A percentile compares a stretch with the other conserved stretches of the same genome.
These are phyloP conservation scores for Psilocybe subaeruginosa DNA, from an alignment of 768 basidiomycete species.

Conservation along the genomic window DNA sequence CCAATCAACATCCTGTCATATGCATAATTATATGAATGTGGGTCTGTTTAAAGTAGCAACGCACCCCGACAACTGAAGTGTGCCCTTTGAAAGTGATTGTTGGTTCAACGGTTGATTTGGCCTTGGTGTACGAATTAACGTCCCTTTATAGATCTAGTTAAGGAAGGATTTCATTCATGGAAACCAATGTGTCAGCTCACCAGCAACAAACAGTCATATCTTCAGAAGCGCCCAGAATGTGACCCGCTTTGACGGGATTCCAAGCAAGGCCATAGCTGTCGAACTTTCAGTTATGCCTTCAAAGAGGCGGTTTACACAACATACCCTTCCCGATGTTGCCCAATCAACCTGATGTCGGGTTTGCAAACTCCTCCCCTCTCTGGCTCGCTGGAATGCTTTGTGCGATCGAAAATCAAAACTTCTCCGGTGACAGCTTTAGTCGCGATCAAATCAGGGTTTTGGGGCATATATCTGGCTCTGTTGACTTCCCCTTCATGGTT, in stretches of 20 bases:
- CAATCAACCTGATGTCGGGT: slow-evolving; percentile 89
- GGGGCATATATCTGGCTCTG: slow-evolving; percentile 98
- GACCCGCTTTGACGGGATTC: slow-evolving; percentile 83
- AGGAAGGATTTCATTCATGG: not conserved
- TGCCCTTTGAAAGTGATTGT: slow-evolving; percentile 85
- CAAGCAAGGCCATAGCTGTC: slow-evolving; percentile 90
- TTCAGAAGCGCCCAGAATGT: slow-evolving; percentile 90
- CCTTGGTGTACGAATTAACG: slow-evolving; percentile 84
- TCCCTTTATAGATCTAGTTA: slow-evolving; percentile 61
- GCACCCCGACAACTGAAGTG: slow-evolving; percentile 87
- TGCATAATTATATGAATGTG: not conserved
- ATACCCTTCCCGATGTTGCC: slow-evolving; percentile 93
- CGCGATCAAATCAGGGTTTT: slow-evolving; percentile 96
- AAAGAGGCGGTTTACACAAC: slow-evolving; percentile 28
- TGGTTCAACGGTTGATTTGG: slow-evolving; percentile 81
- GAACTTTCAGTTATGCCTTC: not conserved
- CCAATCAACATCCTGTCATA: slow-evolving; percentile 92
- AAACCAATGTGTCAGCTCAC: slow-evolving; percentile 41
- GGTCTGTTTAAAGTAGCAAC: slow-evolving; percentile 28
- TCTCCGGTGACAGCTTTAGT: slow-evolving; percentile 93
- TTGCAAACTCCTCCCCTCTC: slow-evolving; percentile 82
- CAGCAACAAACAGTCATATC: slow-evolving; percentile 97
- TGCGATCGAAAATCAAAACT: slow-evolving; percentile 94
- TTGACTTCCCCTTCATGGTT: slow-evolving; percentile 97
- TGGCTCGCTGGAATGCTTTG: slow-evolving; percentile 94